phyloP scores from a whole-genome alignment of 768 basidiomycete species.

The Mycena amicta region DNA sequence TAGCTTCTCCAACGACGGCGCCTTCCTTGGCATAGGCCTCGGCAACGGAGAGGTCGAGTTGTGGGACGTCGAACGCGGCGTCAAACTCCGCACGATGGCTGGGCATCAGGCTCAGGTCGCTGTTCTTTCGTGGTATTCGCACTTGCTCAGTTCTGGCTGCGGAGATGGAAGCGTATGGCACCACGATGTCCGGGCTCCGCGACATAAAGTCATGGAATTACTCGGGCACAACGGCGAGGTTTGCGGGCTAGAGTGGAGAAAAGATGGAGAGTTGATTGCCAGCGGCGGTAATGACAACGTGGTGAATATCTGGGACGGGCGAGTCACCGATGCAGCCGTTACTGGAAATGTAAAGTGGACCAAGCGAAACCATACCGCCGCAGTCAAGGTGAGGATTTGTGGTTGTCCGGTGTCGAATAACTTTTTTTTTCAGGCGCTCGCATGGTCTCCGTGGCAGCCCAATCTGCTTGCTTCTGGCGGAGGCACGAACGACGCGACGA shows the following conservation, averaged over 20 bases:
- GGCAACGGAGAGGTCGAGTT: constrained; percentile 88
- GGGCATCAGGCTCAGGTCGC: constrained; percentile 87
- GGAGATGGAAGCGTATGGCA: constrained; percentile 95
- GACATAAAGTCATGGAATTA: constrained; percentile 89
- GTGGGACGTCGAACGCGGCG: constrained; percentile 85
- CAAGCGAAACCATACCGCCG: constrained; percentile 88
- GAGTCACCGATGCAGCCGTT: constrained; percentile 55
- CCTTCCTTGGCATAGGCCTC: constrained; percentile 80
- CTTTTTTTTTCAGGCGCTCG: constrained; percentile 66
- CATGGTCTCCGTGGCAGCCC: constrained; percentile 97
- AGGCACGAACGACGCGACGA: constrained; percentile 90
- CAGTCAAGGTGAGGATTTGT: constrained; percentile 58
- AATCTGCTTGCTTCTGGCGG: constrained; percentile 91
- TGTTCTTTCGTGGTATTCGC: constrained; percentile 83
- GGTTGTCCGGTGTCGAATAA: neutral
- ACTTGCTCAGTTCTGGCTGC: constrained; percentile 86
- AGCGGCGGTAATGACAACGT: constrained; percentile 98
- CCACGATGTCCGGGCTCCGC: constrained; percentile 87
- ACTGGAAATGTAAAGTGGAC: constrained; percentile 81
- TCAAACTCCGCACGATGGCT: constrained; percentile 86
- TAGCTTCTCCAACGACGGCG: constrained; percentile 79
- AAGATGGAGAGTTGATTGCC: constrained; percentile 87
- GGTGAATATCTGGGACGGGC: constrained; percentile 96
- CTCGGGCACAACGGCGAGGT: constrained; percentile 91
- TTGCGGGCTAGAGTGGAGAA: constrained; percentile 88